Evolutionary conservation across 2,329 filamentous ascomycete species (phyloP).

Genomic region (Fusarium drepaniforme): DNA sequence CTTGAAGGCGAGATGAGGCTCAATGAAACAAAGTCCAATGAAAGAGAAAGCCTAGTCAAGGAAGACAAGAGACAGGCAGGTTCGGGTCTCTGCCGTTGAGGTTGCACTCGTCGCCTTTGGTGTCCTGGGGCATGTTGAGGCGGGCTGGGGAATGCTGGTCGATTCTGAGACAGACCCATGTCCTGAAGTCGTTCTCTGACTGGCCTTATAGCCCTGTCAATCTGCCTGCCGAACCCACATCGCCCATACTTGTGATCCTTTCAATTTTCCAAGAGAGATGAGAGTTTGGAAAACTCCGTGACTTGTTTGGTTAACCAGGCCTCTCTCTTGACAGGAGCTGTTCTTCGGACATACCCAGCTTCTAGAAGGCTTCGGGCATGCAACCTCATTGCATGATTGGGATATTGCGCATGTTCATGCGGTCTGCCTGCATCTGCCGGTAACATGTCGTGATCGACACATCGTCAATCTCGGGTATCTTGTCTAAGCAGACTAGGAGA

Average conservation of each 20-base stretch:
- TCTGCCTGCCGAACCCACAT: constrained; percentile 27
- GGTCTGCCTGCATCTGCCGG: constrained; percentile 29
- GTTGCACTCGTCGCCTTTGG: constrained; percentile 37
- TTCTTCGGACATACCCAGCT: constrained; percentile 19
- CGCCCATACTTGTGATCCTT: constrained; percentile 31
- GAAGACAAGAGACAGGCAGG: constrained; percentile 28
- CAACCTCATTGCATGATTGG: constrained; percentile 24
- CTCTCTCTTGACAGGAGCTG: constrained; percentile 27
- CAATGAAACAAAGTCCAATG: constrained; percentile 26
- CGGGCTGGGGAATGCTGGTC: constrained; percentile 47
- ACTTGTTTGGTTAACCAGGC: constrained; percentile 21
- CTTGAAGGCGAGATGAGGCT: constrained; percentile 44
- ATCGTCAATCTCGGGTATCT: constrained; percentile 48
- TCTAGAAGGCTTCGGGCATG: constrained; percentile 39
- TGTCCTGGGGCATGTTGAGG: constrained; percentile 19
- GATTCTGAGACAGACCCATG: constrained; percentile 43
- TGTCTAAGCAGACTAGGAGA: constrained; percentile 27
- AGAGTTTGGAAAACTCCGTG: constrained; percentile 21
- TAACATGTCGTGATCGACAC: constrained; percentile 42
- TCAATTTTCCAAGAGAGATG: constrained; percentile 40
- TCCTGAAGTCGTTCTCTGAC: constrained; percentile 17
- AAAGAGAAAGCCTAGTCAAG: constrained; percentile 24
- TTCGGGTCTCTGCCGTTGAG: constrained; percentile 35
- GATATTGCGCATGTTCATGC: constrained; percentile 33
- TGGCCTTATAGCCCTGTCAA: constrained; percentile 26